Conservation (phyloP, 768 basidiomycete species). For the Mycena vulgaris region DNA sequence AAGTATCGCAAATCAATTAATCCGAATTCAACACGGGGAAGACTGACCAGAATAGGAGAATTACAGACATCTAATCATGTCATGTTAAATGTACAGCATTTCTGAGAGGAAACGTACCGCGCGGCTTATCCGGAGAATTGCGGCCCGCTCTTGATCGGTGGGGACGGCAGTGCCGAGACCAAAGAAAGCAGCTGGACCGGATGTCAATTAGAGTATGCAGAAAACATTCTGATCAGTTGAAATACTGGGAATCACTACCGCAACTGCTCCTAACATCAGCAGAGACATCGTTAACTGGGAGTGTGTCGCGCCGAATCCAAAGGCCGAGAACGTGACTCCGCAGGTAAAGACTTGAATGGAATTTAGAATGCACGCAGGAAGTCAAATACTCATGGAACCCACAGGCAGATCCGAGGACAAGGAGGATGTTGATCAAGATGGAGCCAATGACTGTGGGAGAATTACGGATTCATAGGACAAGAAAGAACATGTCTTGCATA, state of each 20-base stretch:
- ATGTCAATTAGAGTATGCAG: neutral
- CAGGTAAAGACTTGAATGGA: neutral
- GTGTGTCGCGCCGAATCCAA: neutral
- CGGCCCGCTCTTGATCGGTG: neutral
- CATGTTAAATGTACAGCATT: neutral
- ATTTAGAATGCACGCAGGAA: neutral
- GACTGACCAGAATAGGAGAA: neutral
- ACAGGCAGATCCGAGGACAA: conserved; percentile 3
- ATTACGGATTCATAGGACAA: neutral
- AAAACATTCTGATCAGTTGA: neutral
- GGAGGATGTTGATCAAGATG: conserved; percentile 15
- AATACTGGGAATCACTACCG: neutral
- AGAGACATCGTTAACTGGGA: neutral
- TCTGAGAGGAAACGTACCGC: neutral
- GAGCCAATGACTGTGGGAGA: conserved; percentile 2
- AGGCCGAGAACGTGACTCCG: neutral
- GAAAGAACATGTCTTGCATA: neutral
- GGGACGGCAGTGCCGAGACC: neutral
- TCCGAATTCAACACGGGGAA: neutral
- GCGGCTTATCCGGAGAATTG: neutral
- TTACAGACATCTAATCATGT: neutral
- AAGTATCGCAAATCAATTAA: too few relatives aligned
- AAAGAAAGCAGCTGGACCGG: neutral
- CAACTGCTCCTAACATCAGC: neutral
- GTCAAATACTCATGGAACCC: neutral